Base-by-base conservation (phyloP, 83 land plant genomes). In the Picea mariana region DNA sequence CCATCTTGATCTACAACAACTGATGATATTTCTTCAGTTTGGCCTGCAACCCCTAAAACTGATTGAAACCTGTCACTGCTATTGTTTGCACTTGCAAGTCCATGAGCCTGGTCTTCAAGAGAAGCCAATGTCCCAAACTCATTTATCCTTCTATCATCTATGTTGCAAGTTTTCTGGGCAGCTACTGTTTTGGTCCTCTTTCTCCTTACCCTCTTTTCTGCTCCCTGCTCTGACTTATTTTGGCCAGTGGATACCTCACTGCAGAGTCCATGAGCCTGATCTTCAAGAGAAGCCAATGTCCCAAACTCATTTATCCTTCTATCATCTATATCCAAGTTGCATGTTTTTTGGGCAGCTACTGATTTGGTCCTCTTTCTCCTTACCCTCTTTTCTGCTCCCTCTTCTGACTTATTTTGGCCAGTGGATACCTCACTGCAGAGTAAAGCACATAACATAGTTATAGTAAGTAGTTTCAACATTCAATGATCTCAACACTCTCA, bases 1-100 rank as follows among this genome's bases (percentile, higher is more conserved):
- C 79, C 77, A 47, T n/a, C 42, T 77, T 59, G 79, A 77, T 77
- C 63, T 26, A 15, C 20, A 77, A 24, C 5, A 77, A 77, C 58
- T 55, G 52, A 77, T 26, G 79, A 77, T 52, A 71, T 6, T 38
- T 71, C 79, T 13, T 77, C n/a, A 26, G 63, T 77, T 77, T 58
- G 62, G n/a, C 79, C 20, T 21, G 79, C 27, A 12, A 6, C 63
- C 27, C 21, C 15, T 73, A 73, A 47, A 77, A 77, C 79, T 24
- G 31, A 31, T 16, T 31, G 63, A 11, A 31, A 55, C 26, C 40
- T 24, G 26, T n/a, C 79, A 77, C 63, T 59, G 38, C 40, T 31
- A 59, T 12, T 66, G 23, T n/a, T 66, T 66, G 68, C 68, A 66
- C 26, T 66, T 21, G 11, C 26, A 66, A 21, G 26, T 66, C 26